Conservation (phyloP, 1,284 basidiomycete genomes). For the Hypsizygus ulmarius region DNA sequence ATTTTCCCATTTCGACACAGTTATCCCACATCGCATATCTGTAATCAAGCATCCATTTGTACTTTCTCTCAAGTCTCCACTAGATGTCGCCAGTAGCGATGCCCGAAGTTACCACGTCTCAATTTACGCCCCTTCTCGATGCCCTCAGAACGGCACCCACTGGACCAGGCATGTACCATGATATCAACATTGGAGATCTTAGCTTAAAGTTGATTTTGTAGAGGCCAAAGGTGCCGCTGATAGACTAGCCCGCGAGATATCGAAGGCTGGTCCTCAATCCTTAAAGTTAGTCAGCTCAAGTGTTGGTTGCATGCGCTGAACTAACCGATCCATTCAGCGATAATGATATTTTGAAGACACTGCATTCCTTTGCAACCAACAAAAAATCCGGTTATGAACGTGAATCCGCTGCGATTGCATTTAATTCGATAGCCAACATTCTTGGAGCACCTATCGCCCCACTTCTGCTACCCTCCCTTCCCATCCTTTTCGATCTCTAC, state of each 20-base stretch:
- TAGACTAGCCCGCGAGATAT: constrained; percentile 68
- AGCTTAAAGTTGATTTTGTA: constrained; percentile 25
- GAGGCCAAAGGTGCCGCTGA: constrained; percentile 82
- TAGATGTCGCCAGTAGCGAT: constrained; percentile 59
- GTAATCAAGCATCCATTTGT: constrained; percentile 17
- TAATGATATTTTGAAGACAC: constrained; percentile 57
- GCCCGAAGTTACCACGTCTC: constrained; percentile 39
- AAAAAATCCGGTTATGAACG: constrained; percentile 93
- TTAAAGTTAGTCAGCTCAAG: constrained; percentile 45
- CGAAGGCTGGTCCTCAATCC: constrained; percentile 59
- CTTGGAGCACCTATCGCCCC: constrained; percentile 79
- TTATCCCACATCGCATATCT: constrained; percentile 22
- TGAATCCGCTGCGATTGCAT: constrained; percentile 86
- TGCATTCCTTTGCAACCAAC: constrained; percentile 76
- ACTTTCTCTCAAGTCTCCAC: constrained; percentile 14
- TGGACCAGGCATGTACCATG: constrained; percentile 54
- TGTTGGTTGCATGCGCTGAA: constrained; percentile 11
- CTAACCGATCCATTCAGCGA: constrained; percentile 43
- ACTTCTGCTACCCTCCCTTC: constrained; percentile 79
- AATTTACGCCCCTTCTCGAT: constrained; percentile 56
- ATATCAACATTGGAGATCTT: constrained; percentile 1
- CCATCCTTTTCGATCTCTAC: constrained; percentile 80
- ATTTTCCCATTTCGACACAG: constrained; percentile 7
- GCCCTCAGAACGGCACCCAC: constrained; percentile 69
- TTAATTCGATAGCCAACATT: constrained; percentile 73